Conservation (phyloP, 192 early-diverging fungal species). For the Rhizophlyctis rosea region DNA sequence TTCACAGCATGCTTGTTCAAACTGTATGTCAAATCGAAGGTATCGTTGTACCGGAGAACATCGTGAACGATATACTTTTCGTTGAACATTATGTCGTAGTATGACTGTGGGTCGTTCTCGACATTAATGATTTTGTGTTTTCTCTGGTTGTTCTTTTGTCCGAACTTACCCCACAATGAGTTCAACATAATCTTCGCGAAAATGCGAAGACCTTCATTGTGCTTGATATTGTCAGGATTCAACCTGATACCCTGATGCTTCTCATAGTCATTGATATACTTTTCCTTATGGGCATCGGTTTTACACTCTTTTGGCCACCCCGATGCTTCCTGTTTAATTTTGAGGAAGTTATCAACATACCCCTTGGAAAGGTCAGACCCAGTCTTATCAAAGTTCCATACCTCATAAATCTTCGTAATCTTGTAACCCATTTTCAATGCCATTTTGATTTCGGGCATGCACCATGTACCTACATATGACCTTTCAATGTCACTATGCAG, state of each 20-base stretch:
- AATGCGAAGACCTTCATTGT: slow-evolving; percentile 1
- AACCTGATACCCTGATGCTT: neutral
- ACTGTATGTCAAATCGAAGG: neutral
- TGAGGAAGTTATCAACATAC: neutral
- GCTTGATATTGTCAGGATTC: neutral
- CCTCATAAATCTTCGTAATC: neutral
- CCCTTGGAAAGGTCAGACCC: slow-evolving; percentile 5
- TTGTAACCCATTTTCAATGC: neutral
- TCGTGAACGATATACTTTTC: slow-evolving; percentile 2
- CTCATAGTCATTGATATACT: slow-evolving; percentile 5
- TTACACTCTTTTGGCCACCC: slow-evolving; percentile 1
- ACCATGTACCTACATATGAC: neutral
- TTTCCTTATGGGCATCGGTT: neutral
- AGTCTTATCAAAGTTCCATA: neutral
- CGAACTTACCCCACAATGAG: slow-evolving; percentile 5
- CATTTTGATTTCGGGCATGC: neutral
- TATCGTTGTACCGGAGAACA: neutral
- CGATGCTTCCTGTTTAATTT: slow-evolving; percentile 5
- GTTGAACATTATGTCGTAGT: slow-evolving; percentile 1
- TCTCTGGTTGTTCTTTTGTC: neutral
- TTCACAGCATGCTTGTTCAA: neutral
- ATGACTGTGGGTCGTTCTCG: neutral
- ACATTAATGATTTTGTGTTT: neutral
- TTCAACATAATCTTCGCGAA: neutral
- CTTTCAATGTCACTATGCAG: neutral